phyloP scores from a whole-genome alignment of 2,329 filamentous ascomycete genomes.

The Sclerotinia glacialis region DNA sequence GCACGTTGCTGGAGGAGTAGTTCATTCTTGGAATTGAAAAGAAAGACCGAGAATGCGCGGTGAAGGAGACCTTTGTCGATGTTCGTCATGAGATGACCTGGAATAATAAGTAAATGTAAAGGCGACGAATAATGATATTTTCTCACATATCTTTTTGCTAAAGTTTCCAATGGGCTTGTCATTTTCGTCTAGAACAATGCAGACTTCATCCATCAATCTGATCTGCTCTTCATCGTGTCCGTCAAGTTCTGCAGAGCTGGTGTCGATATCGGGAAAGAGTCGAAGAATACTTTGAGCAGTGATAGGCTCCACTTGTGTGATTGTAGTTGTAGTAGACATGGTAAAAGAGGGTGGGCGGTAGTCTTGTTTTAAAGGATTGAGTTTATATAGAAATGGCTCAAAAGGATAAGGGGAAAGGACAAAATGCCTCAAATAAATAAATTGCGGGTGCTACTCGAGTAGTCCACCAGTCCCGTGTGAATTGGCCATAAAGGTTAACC shows the following conservation, averaged over 20 bases:
- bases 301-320: constrained; percentile 57
- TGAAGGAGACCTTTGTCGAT: constrained; percentile 95
- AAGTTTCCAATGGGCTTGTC: constrained; percentile 92
- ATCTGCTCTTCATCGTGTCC: constrained; percentile 98
- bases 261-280: constrained; percentile 82
- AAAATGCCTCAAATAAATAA: constrained; percentile 14
- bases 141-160: constrained; percentile 94
- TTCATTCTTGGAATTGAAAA: constrained; percentile 92
- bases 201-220: constrained; percentile 96
- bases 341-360: constrained; percentile 10
- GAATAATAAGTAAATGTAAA: constrained; percentile 28
- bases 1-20: constrained; percentile 94
- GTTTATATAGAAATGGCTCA: not conserved
- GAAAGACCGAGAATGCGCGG: constrained; percentile 95
- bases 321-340: constrained; percentile 44
- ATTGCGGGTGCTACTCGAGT: no score
- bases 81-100: constrained; percentile 98
- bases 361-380: not conserved
- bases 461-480: not conserved
- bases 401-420: not conserved
- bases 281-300: constrained; percentile 83
- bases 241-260: constrained; percentile 68
- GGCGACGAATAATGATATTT: constrained; percentile 2
- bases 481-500: not conserved
- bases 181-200: constrained; percentile 92